A percentile compares a stretch with the other conserved stretches of the same genome.
phyloP scores from a whole-genome alignment of 164 flowering plant species.

The Amborella trichopoda region DNA sequence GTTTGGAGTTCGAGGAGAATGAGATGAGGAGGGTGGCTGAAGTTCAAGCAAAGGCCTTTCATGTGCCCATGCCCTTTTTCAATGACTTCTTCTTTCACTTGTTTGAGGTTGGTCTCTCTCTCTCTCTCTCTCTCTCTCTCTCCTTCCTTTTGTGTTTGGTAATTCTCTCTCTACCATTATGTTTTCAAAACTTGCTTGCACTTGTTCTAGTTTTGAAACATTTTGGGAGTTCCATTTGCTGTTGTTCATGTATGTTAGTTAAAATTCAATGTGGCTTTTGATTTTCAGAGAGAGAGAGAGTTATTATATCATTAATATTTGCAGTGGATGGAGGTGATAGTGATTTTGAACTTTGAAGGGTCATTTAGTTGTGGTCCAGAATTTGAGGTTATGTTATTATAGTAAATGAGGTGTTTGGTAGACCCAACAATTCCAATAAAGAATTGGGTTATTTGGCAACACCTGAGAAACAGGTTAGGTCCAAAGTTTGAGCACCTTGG shows the following conservation, averaged over 20 bases:
- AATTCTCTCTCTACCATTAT: neutral
- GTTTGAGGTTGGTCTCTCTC: neutral
- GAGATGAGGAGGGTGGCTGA: slow-evolving; percentile 58
- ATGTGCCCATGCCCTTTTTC: slow-evolving; percentile 46
- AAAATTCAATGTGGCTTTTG: neutral
- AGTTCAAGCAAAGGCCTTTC: slow-evolving; percentile 83
- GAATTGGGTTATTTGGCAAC: no score
- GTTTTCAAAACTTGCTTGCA: neutral
- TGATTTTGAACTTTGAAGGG: no score
- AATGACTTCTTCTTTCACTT: slow-evolving; percentile 51
- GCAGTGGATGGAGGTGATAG: neutral
- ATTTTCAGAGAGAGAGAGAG: neutral
- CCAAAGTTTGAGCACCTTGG: no score
- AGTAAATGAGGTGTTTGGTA: no score
- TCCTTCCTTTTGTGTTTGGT: neutral
- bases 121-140: neutral
- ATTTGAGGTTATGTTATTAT: no score
- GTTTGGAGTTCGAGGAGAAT: slow-evolving; percentile 31
- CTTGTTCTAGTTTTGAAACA: neutral
- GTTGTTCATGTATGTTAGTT: neutral
- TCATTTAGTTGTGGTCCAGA: no score
- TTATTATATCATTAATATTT: neutral
- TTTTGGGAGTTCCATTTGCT: neutral
- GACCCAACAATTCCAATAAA: no score
- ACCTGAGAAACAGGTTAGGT: no score